Base-by-base conservation (phyloP, 2,329 filamentous ascomycete species). In the Rosellinia necatrix region DNA sequence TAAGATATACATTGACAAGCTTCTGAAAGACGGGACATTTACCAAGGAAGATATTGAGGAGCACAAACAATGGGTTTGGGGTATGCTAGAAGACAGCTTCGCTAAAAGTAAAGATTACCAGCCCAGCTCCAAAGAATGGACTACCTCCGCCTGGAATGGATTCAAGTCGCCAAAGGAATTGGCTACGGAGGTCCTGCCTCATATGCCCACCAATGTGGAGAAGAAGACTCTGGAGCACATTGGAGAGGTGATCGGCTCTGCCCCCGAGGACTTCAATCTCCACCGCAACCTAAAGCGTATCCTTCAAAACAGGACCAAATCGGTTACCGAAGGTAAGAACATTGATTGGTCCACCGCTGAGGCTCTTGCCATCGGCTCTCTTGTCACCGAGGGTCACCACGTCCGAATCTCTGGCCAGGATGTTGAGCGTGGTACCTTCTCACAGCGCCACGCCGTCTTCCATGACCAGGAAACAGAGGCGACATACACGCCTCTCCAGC, bases 11-110 rank as follows among this genome's bases (percentile, higher is more conserved):
- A 85, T 94, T 65, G 85, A 96, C 70, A 90, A 96, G 81, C 87
- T 99, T 50, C 81, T 97, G 38, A 82, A 91, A 61, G 92, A 97
- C 70, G 91, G 92, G 67, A 96, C 90, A 50, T 99, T 99, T 78
- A 96, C 91, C 65, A 93, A 96, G 79, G 92, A 94, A 69, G 94
- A 99, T 72, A 89, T 99, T 58, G 93, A 99, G 56, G 94, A 99
- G 81, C 94, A 99, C 83, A 96, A 96, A 83, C 90, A 96, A 75
- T 99, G 94, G 94, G 94, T 97, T 58, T 99, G 93, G 94, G 90
- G 90, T 60, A 97, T 97, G 92, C 83, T 99, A 55, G 93, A 96
- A 71, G 93, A 97, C 75, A 97, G 92, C 78, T 99, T 97, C 76
- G 83, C 91, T 69, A 92, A 93, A 76, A 96, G 92, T 76, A 97